Evolutionary conservation across 2,329 filamentous ascomycete species (phyloP).

Genomic region (Elsinoe batatas): DNA sequence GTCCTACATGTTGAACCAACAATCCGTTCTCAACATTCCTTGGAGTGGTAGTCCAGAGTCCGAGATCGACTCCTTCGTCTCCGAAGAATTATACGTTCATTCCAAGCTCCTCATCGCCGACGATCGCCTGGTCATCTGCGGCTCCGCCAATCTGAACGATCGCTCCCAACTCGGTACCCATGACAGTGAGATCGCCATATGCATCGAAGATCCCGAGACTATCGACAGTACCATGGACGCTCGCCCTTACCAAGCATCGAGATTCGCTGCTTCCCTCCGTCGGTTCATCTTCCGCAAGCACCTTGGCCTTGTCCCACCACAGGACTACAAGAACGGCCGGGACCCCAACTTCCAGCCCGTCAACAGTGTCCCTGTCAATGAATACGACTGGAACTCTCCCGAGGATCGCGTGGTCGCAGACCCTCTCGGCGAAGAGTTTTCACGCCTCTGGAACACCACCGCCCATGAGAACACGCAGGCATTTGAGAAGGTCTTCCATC

Average conservation of each 20-base stretch:
- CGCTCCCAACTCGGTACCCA: conserved; percentile 71
- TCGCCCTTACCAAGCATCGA: conserved; percentile 57
- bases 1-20: conserved; percentile 74
- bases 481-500: conserved; percentile 74
- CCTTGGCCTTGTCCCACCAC: conserved; percentile 67
- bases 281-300: conserved; percentile 87
- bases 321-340: conserved; percentile 51
- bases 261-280: conserved; percentile 70
- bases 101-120: conserved; percentile 71
- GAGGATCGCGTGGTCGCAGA: conserved; percentile 56
- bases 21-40: conserved; percentile 55
- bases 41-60: conserved; percentile 47
- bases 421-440: conserved; percentile 60
- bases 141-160: conserved; percentile 61
- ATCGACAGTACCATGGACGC: conserved; percentile 67
- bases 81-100: conserved; percentile 54
- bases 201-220: conserved; percentile 67
- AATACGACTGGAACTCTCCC: conserved; percentile 39
- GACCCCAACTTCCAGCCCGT: conserved; percentile 50
- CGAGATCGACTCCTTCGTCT: conserved; percentile 54
- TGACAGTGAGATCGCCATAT: conserved; percentile 82
- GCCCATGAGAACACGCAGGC: conserved; percentile 70
- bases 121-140: conserved; percentile 71
- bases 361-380: conserved; percentile 42
- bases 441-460: conserved; percentile 60